Conservation (phyloP, 2,329 filamentous ascomycete species). For the Talaromyces sp. region DNA sequence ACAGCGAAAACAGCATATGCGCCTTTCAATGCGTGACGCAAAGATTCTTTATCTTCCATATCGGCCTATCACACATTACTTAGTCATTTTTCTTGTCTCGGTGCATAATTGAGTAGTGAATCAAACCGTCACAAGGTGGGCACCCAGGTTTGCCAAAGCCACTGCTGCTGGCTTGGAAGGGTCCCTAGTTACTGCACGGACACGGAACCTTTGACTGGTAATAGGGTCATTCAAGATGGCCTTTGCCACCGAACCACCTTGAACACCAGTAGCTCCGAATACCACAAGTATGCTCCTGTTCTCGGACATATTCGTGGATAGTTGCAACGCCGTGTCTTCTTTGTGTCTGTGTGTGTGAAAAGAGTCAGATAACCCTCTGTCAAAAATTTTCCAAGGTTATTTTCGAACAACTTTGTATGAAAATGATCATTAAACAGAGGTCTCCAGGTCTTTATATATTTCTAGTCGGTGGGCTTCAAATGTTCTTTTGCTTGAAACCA, state of each 20-base stretch:
- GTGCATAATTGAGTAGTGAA: not conserved
- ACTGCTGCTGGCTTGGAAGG: constrained; percentile 40
- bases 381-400: no score
- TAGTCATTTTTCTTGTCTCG: not conserved
- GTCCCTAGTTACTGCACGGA: constrained; percentile 55
- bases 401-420: no score
- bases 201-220: constrained; percentile 42
- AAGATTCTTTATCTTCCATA: constrained; percentile 41
- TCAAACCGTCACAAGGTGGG: constrained; percentile 43
- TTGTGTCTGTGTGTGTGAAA: no score
- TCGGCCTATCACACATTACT: constrained; percentile 38
- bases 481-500: no score
- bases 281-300: constrained; percentile 40
- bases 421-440: no score
- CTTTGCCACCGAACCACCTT: constrained; percentile 54
- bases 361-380: no score
- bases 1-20: constrained; percentile 49
- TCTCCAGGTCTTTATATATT: no score
- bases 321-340: no score
- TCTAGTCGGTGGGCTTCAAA: no score
- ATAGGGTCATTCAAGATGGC: constrained; percentile 40
- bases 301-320: not conserved
- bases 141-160: constrained; percentile 41
- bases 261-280: constrained; percentile 56
- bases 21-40: constrained; percentile 42